Percentiles rank a stretch among this genome's conserved stretches.
Evolutionary conservation across 257 asterid genomes (phyloP).

Genomic region (Penstemon davidsonii): DNA sequence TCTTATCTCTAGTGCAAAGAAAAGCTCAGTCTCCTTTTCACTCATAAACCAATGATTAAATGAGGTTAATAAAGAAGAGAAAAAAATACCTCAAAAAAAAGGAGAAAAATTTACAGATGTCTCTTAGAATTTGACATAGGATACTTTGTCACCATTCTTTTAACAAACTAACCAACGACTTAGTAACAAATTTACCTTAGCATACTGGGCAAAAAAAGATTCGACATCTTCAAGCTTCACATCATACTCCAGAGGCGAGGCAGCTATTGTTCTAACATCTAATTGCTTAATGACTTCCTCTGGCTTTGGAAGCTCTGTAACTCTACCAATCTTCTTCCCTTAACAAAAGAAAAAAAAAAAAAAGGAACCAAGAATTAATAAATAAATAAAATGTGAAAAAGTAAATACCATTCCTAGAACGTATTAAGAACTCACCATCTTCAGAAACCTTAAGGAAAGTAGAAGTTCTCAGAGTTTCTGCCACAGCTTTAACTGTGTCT

Average conservation of each 20-base stretch:
- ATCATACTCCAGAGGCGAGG: constrained; percentile 75
- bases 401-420: background rate
- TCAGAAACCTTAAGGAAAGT: constrained; percentile 77
- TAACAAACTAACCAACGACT: constrained; percentile 1
- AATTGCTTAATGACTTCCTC: constrained; percentile 85
- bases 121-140: background rate
- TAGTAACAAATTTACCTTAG: constrained; percentile 47
- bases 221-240: constrained; percentile 82
- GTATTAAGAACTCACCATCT: constrained; percentile 60
- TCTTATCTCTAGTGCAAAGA: background rate
- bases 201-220: constrained; percentile 64
- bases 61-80: background rate
- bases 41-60: background rate
- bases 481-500: constrained; percentile 68
- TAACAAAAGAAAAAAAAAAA: constrained; percentile 7
- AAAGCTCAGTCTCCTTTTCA: background rate
- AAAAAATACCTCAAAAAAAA: too few species aligned
- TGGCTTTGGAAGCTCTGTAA: constrained; percentile 64
- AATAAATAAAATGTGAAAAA: background rate
- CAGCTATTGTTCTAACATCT: constrained; percentile 81
- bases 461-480: constrained; percentile 74
- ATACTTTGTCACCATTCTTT: constrained; percentile 2
- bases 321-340: constrained; percentile 84
- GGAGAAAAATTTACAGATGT: background rate
- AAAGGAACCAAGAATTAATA: constrained; percentile 12